These are phyloP conservation scores for Helicostylum pulchrum DNA, from an alignment of 192 early-diverging fungal species.

Conservation along the genomic window DNA sequence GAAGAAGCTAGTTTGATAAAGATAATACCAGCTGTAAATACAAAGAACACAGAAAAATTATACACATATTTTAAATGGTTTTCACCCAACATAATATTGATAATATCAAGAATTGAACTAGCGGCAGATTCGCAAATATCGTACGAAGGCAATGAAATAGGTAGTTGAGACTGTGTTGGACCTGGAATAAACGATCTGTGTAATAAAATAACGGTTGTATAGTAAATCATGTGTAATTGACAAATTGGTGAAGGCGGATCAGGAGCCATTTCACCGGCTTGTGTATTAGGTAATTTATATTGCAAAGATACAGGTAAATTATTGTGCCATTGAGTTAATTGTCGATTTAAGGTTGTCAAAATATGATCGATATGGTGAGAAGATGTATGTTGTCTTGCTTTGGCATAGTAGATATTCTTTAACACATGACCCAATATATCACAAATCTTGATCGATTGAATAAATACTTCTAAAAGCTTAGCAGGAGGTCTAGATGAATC, in stretches of 20 bases:
- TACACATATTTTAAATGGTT: slow-evolving; percentile 15
- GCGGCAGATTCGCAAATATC: slow-evolving; percentile 29
- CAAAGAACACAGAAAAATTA: slow-evolving; percentile 32
- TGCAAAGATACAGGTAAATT: slow-evolving; percentile 42
- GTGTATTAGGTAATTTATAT: slow-evolving; percentile 39
- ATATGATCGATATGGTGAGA: slow-evolving; percentile 26
- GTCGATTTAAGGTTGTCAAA: slow-evolving; percentile 25
- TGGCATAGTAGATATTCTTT: slow-evolving; percentile 48
- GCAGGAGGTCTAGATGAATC: slow-evolving; percentile 19
- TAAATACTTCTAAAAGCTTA: slow-evolving; percentile 29
- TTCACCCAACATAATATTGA: slow-evolving; percentile 28
- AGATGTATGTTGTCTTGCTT: slow-evolving; percentile 27
- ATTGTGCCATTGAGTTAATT: slow-evolving; percentile 40
- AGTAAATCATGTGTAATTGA: slow-evolving; percentile 49
- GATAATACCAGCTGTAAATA: slow-evolving; percentile 36
- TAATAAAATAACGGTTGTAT: slow-evolving; percentile 47
- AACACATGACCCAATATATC: slow-evolving; percentile 54
- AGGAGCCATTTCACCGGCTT: slow-evolving; percentile 20
- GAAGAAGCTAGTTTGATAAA: slow-evolving; percentile 35
- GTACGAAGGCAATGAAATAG: slow-evolving; percentile 29
- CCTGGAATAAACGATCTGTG: slow-evolving; percentile 54
- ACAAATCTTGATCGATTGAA: slow-evolving; percentile 43
- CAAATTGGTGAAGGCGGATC: slow-evolving; percentile 24
- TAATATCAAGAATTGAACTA: slow-evolving; percentile 26
- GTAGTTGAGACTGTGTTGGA: slow-evolving; percentile 20